phyloP scores from a whole-genome alignment of 202 grass and related monocot species.

The Brachypodium distachyon region DNA sequence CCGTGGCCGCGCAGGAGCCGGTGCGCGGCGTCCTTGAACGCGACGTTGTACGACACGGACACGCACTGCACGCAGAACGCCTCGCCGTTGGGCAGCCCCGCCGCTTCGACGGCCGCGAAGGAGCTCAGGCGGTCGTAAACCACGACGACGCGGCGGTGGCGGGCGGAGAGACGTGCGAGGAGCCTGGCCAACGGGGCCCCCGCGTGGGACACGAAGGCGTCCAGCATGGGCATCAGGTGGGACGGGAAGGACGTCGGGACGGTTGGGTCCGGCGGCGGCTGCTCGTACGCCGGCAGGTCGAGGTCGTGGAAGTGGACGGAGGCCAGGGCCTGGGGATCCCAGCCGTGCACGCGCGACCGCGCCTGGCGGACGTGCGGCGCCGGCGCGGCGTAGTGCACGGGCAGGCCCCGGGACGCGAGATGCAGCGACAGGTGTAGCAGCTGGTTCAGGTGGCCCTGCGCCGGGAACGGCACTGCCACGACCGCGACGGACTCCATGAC shows the following conservation, averaged over 20 bases:
- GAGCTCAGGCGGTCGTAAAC: constrained; percentile 20
- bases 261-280: constrained; percentile 10
- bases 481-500: constrained; percentile 3
- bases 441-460: constrained; percentile 79
- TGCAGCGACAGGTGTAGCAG: constrained; percentile 50
- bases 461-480: constrained; percentile 55
- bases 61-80: constrained; percentile 21
- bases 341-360: constrained; percentile 11
- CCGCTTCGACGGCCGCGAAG: constrained; percentile 39
- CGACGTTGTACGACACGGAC: not conserved
- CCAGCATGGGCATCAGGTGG: constrained; percentile 24
- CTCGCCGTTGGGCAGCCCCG: constrained; percentile 31
- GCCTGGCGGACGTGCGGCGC: constrained; percentile 41
- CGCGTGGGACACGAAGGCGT: constrained; percentile 12
- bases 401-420: constrained; percentile 23
- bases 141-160: constrained; percentile 27
- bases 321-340: not conserved
- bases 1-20: constrained; percentile 13
- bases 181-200: constrained; percentile 13
- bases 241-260: constrained; percentile 8
- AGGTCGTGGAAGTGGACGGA: constrained; percentile 25
- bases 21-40: not conserved
- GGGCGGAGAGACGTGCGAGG: not conserved
- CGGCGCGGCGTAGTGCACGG: constrained; percentile 40
- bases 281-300: not conserved